Percentiles rank a stretch among this genome's conserved stretches.
These are phyloP conservation scores for Coemansia sp. DNA, from an alignment of 192 early-diverging fungal species.

Conservation along the genomic window DNA sequence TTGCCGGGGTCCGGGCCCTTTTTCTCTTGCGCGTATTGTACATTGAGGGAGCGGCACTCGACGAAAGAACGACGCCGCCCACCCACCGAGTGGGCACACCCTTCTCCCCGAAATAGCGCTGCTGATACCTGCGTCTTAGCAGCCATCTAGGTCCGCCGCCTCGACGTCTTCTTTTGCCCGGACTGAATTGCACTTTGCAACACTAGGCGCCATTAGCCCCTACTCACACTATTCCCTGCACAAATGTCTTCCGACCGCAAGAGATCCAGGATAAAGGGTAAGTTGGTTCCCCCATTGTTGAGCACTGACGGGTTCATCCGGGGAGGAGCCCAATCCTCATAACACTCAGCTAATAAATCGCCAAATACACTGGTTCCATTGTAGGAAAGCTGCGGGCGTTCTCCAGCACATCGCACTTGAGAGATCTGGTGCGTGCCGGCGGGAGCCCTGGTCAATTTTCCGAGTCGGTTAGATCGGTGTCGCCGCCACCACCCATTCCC, in stretches of 20 bases:
- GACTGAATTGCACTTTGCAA: neutral
- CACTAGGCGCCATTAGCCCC: neutral
- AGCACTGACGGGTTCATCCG: conserved; percentile 4
- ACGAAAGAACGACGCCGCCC: neutral
- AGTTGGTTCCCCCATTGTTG: conserved; percentile 7
- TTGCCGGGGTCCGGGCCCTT: neutral
- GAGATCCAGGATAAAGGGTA: conserved; percentile 39
- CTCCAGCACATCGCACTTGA: conserved; percentile 50
- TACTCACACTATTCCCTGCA: neutral
- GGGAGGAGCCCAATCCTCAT: neutral
- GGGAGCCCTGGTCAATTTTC: conserved; percentile 11
- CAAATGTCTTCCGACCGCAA: conserved; percentile 37
- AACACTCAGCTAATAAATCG: neutral
- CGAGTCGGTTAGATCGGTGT: conserved; percentile 17
- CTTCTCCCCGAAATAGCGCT: neutral
- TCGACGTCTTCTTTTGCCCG: neutral
- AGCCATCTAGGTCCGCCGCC: neutral
- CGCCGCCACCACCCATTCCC: conserved; percentile 43
- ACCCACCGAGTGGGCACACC: neutral
- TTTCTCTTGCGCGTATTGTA: neutral
- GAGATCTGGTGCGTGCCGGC: conserved; percentile 44
- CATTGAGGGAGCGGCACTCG: conserved; percentile 6
- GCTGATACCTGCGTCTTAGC: neutral
- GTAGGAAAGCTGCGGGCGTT: conserved; percentile 54
- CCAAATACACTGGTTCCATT: neutral